Evolutionary conservation across 2,329 filamentous ascomycete species (phyloP).

Genomic region (Gnomoniopsis sp.): DNA sequence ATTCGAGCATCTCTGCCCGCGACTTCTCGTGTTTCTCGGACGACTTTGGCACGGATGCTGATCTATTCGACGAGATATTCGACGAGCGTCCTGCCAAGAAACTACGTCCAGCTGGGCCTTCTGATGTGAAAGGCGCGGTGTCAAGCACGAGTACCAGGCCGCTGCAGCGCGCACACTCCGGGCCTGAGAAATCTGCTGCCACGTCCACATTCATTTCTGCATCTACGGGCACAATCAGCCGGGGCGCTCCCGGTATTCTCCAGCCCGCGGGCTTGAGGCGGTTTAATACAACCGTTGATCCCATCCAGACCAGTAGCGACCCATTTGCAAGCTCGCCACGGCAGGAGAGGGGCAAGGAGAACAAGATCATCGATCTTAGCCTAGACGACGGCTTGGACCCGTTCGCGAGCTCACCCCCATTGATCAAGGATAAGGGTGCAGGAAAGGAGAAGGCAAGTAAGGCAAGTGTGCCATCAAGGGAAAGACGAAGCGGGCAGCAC

Average conservation of each 20-base stretch:
- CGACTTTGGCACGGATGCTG: constrained; percentile 31
- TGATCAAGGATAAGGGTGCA: constrained; percentile 8
- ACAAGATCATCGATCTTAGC: constrained; percentile 2
- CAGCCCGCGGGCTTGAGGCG: constrained; percentile 21
- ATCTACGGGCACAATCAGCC: neutral
- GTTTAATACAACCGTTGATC: constrained; percentile 12
- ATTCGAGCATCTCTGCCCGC: neutral
- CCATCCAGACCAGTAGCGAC: constrained; percentile 29
- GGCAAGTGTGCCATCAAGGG: too few relatives aligned
- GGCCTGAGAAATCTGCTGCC: neutral
- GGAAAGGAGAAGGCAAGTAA: neutral
- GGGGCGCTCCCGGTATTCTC: constrained; percentile 3
- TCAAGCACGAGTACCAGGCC: too few relatives aligned
- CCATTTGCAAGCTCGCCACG: constrained; percentile 12
- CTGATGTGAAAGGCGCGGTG: too few relatives aligned
- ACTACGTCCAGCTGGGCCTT: too few relatives aligned
- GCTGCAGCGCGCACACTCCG: too few relatives aligned
- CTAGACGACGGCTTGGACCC: constrained; percentile 19
- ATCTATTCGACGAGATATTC: constrained; percentile 5
- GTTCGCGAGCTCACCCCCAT: constrained; percentile 22
- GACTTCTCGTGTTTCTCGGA: constrained; percentile 33
- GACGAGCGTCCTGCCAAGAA: neutral
- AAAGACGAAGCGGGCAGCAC: too few relatives aligned
- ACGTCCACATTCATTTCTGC: neutral
- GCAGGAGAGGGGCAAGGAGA: constrained; percentile 6